Percentiles rank a stretch among this genome's conserved stretches.
These are phyloP conservation scores for Phaseolus lunatus DNA, from an alignment of 306 rosid species.

Conservation along the genomic window DNA sequence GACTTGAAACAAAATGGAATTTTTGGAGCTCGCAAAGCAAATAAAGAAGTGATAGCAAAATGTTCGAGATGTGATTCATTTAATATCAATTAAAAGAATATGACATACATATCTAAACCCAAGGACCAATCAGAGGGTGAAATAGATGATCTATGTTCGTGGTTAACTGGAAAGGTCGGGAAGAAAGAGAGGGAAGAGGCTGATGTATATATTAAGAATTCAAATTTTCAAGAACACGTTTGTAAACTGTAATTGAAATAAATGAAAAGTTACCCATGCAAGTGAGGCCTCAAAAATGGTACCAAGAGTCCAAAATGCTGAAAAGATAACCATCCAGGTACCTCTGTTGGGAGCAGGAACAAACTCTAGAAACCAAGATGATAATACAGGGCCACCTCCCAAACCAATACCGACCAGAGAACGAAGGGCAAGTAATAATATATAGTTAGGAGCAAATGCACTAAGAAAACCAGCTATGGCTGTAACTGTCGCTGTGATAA, in stretches of 20 bases:
- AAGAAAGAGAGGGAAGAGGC: neutral
- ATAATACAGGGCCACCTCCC: constrained; percentile 96
- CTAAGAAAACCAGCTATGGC: constrained; percentile 82
- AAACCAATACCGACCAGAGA: constrained; percentile 90
- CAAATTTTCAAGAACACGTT: constrained; percentile 23
- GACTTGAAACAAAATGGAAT: constrained; percentile 9
- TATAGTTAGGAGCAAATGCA: constrained; percentile 81
- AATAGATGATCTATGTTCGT: constrained; percentile 16
- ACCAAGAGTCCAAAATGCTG: constrained; percentile 95
- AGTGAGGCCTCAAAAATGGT: constrained; percentile 92
- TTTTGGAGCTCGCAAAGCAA: constrained; percentile 13
- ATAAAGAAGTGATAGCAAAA: constrained; percentile 13
- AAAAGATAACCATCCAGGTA: constrained; percentile 96
- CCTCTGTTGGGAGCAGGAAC: constrained; percentile 96
- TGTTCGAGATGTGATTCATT: constrained; percentile 10
- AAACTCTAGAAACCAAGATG: constrained; percentile 94
- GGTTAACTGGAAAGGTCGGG: constrained; percentile 17
- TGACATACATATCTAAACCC: constrained; percentile 4
- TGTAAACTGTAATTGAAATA: neutral
- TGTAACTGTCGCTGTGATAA: constrained; percentile 83
- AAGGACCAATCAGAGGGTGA: constrained; percentile 31
- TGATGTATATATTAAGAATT: neutral
- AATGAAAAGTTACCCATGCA: constrained; percentile 78
- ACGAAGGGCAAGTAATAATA: constrained; percentile 64
- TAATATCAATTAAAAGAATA: constrained; percentile 21